Base-by-base conservation (phyloP, 2,329 filamentous ascomycete species). In the Penicillium sp. region DNA sequence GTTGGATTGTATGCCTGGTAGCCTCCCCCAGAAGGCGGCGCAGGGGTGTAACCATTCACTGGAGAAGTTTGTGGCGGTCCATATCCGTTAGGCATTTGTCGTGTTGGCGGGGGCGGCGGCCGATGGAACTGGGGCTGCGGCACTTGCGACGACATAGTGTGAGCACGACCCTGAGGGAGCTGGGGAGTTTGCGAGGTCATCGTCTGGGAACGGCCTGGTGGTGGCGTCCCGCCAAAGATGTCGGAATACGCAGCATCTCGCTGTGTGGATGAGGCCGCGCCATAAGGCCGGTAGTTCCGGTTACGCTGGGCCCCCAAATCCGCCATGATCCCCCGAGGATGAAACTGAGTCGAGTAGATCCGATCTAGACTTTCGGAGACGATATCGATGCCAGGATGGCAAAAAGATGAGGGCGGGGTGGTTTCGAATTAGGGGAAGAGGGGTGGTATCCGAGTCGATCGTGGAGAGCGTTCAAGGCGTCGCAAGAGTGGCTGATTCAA, bases 211-310 rank as follows among this genome's bases (percentile, higher is more conserved):
- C 95, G 89, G 57, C 93, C 93, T 46, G 90, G 86, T 47, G 91
- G 91, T 63, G 91, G 92, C 63, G 90, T 84, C 63, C 87, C 87
- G 66, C 93, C 95, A 74, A 98, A 99, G 72, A 98, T 98, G 78
- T 93, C 93, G 65, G 90, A 91, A 76, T 96, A 99, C 64, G 93
- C 95, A 66, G 91, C 91, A 85, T 99, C 93, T 78, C 95, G 89
- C 78, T 95, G 90, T 70, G 76, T 76, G 59, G 81, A 78, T 42
- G 82, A 78, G 52, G 82, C 74, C 71, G 81, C 79, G 59, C 80
- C 82, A 72, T 84, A 81, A 61, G 80, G 74, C 72, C 83, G 78
- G 75, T 85, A 82, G 69, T 83, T 81, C 73, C 85, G 81, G 67
- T 84, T 83, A 73, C 85, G 82, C 71, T 87, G 85, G 65, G 82